These are phyloP conservation scores for Epichloe scottii DNA, from an alignment of 2,329 filamentous ascomycete species.

Conservation along the genomic window DNA sequence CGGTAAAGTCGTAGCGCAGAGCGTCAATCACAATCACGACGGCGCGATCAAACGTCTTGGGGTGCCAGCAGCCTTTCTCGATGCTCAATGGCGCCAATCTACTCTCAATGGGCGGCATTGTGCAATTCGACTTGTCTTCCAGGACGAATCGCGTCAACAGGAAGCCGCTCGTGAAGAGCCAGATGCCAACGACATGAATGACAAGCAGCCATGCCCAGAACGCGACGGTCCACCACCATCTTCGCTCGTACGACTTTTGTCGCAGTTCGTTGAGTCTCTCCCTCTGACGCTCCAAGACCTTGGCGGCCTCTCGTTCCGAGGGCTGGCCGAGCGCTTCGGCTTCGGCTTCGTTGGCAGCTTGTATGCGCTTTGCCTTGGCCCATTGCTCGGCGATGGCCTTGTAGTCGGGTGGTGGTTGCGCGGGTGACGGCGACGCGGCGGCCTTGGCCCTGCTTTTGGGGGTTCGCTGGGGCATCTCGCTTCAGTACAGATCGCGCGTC, in stretches of 20 bases:
- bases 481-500: constrained; percentile 8
- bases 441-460: constrained; percentile 14
- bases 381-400: constrained; percentile 40
- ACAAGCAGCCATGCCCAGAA: constrained; percentile 61
- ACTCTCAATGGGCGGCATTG: constrained; percentile 50
- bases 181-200: constrained; percentile 70
- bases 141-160: constrained; percentile 76
- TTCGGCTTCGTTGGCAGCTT: constrained; percentile 29
- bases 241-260: constrained; percentile 36
- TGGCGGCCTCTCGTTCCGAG: constrained; percentile 21
- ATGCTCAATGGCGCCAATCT: constrained; percentile 26
- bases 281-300: constrained; percentile 30
- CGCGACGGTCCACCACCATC: constrained; percentile 45
- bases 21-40: constrained; percentile 88
- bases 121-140: constrained; percentile 62
- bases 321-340: constrained; percentile 17
- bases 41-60: constrained; percentile 83
- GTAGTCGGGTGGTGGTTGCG: constrained; percentile 27
- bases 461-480: constrained; percentile 15
- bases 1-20: constrained; percentile 89
- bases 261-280: constrained; percentile 34
- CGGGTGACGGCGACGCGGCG: constrained; percentile 7
- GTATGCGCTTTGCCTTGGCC: constrained; percentile 38
- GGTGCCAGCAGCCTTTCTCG: constrained; percentile 82
- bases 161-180: constrained; percentile 91